Evolutionary conservation across 148 eudicot genomes (phyloP).

Genomic region (Beta vulgaris): DNA sequence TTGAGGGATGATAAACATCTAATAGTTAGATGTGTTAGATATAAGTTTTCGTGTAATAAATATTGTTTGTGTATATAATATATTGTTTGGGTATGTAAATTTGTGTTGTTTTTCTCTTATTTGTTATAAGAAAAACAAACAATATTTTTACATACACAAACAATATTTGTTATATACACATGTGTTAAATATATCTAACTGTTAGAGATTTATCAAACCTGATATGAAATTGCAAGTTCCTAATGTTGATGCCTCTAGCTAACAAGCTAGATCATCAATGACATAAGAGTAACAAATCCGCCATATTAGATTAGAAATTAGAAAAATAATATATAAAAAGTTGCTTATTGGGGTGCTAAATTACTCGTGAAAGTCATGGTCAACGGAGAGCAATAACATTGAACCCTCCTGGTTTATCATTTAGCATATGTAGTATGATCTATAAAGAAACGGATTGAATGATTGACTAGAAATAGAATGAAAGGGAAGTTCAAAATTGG

Average conservation of each 20-base stretch:
- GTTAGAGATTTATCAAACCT: background rate
- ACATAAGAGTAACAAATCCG: background rate
- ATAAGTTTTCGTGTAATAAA: no score
- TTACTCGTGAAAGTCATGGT: background rate
- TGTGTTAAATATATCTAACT: no score
- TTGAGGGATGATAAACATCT: no score
- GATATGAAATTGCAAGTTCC: background rate
- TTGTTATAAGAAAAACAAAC: no score
- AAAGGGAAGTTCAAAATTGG: background rate
- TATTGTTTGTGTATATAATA: no score
- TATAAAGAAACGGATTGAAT: background rate
- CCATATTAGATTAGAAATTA: background rate
- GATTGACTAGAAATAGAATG: background rate
- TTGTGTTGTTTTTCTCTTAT: no score
- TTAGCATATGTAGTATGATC: background rate
- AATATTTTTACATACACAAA: no score
- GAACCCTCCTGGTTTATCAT: background rate
- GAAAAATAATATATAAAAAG: background rate
- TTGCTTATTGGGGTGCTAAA: background rate
- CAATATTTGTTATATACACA: no score
- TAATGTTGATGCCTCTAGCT: background rate
- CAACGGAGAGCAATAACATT: background rate
- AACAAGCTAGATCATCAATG: background rate
- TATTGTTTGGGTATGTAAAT: no score
- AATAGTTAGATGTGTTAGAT: no score